A percentile compares a stretch with the other conserved stretches of the same genome.
These are phyloP conservation scores for Camellia oleifera DNA, from an alignment of 179 eudicot genomes.

Conservation along the genomic window DNA sequence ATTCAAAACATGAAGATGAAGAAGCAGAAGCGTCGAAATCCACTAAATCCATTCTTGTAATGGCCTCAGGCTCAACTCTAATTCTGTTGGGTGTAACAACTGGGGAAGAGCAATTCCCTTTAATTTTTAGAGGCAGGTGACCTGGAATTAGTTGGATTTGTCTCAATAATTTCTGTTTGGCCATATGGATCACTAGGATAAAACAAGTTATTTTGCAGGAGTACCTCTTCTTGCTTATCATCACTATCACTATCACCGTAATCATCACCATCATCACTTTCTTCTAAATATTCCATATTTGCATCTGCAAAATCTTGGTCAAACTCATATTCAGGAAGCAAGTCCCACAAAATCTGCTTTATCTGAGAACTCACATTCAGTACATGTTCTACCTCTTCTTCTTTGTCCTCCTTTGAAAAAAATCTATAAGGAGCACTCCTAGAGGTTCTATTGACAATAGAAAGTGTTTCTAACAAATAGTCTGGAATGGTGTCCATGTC, in stretches of 20 bases:
- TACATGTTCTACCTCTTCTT: constrained; percentile 60
- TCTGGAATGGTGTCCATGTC: constrained; percentile 17
- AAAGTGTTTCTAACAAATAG: constrained; percentile 35
- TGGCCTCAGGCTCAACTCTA: constrained; percentile 15
- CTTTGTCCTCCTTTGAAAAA: constrained; percentile 40
- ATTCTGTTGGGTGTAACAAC: constrained; percentile 6
- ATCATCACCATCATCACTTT: constrained; percentile 11
- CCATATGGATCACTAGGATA: constrained; percentile 15
- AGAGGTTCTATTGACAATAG: constrained; percentile 39
- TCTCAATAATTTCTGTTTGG: constrained; percentile 9
- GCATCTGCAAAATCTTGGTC: constrained; percentile 64
- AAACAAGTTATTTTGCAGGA: constrained; percentile 2
- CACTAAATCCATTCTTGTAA: background rate
- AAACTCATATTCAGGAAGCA: constrained; percentile 8
- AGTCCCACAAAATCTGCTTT: constrained; percentile 62
- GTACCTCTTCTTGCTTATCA: constrained; percentile 2
- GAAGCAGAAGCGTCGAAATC: constrained; percentile 5
- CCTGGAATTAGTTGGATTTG: constrained; percentile 16
- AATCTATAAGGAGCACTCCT: constrained; percentile 13
- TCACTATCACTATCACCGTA: constrained; percentile 21
- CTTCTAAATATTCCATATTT: constrained; percentile 64
- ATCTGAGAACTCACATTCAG: constrained; percentile 57
- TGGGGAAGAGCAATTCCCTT: background rate
- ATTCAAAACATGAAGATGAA: constrained; percentile 19
- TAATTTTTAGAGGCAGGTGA: background rate